Conservation (phyloP, 2,329 filamentous ascomycete genomes). For the Neophaeococcomyces mojaviensis region DNA sequence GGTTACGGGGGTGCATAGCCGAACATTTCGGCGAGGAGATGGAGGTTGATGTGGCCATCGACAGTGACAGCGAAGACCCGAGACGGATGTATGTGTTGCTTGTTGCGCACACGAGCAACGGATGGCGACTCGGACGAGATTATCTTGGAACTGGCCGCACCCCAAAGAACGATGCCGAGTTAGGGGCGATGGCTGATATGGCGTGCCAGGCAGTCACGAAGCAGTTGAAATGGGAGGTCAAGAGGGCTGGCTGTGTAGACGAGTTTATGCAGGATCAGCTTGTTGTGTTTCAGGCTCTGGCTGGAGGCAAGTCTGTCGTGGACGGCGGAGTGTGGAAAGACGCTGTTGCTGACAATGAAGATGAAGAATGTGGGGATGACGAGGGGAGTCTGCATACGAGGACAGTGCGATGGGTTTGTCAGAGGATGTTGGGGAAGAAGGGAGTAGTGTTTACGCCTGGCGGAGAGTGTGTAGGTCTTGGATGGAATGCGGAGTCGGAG, state of each 20-base stretch:
- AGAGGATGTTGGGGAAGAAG: slow-evolving; percentile 28
- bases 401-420: slow-evolving; percentile 40
- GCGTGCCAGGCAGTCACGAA: slow-evolving; percentile 39
- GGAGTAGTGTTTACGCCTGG: slow-evolving; percentile 1
- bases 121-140: slow-evolving; percentile 45
- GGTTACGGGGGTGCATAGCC: slow-evolving; percentile 1
- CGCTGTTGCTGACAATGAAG: slow-evolving; percentile 7
- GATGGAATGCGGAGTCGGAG: not conserved
- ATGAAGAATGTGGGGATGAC: slow-evolving; percentile 8
- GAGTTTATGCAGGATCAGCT: slow-evolving; percentile 51
- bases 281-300: slow-evolving; percentile 52
- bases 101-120: slow-evolving; percentile 44
- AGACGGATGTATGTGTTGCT: slow-evolving; percentile 48
- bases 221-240: slow-evolving; percentile 40
- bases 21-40: slow-evolving; percentile 3
- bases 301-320: slow-evolving; percentile 34
- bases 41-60: slow-evolving; percentile 5
- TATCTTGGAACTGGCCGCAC: slow-evolving; percentile 36
- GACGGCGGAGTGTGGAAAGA: slow-evolving; percentile 19
- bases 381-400: slow-evolving; percentile 32
- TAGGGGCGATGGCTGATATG: slow-evolving; percentile 13
- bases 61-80: slow-evolving; percentile 35
- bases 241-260: slow-evolving; percentile 45
- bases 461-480: slow-evolving; percentile 6
- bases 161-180: slow-evolving; percentile 24